Evolutionary conservation across 306 rosid genomes (phyloP).

Genomic region (Carpinus fangiana): DNA sequence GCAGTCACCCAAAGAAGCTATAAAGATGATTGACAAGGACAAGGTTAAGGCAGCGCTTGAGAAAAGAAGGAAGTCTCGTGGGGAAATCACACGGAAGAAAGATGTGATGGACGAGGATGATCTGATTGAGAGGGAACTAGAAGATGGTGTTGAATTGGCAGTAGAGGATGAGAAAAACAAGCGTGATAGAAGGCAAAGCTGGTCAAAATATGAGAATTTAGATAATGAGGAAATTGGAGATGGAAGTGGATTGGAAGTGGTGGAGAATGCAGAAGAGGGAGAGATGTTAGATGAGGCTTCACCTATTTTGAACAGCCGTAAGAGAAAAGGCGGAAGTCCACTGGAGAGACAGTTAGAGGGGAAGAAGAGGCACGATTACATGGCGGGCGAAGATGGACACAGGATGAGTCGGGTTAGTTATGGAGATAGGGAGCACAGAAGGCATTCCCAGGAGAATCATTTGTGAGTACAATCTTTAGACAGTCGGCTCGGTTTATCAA

Average conservation of each 20-base stretch:
- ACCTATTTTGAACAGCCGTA: conserved; percentile 63
- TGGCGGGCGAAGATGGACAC: conserved; percentile 52
- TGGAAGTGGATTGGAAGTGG: conserved; percentile 53
- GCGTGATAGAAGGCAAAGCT: conserved; percentile 74
- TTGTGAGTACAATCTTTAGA: conserved; percentile 29
- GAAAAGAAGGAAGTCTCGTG: conserved; percentile 81
- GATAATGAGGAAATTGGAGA: conserved; percentile 56
- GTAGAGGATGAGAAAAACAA: conserved; percentile 71
- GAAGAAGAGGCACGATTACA: conserved; percentile 55
- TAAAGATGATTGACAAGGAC: conserved; percentile 78
- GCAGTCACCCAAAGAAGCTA: conserved; percentile 76
- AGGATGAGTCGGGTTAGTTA: conserved; percentile 50
- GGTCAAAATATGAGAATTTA: conserved; percentile 69
- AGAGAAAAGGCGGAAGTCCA: conserved; percentile 83
- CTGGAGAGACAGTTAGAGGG: conserved; percentile 51
- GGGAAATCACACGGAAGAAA: conserved; percentile 60
- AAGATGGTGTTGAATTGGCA: conserved; percentile 90
- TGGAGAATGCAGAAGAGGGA: conserved; percentile 80
- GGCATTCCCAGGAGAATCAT: conserved; percentile 68
- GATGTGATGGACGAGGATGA: conserved; percentile 94
- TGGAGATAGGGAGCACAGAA: conserved; percentile 65
- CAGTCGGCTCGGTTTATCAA: background rate
- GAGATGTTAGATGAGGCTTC: conserved; percentile 67
- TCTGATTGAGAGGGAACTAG: conserved; percentile 91
- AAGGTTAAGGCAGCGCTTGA: conserved; percentile 92